Evolutionary conservation across 2,329 filamentous ascomycete genomes (phyloP).

Genomic region (Eutypella sp.): DNA sequence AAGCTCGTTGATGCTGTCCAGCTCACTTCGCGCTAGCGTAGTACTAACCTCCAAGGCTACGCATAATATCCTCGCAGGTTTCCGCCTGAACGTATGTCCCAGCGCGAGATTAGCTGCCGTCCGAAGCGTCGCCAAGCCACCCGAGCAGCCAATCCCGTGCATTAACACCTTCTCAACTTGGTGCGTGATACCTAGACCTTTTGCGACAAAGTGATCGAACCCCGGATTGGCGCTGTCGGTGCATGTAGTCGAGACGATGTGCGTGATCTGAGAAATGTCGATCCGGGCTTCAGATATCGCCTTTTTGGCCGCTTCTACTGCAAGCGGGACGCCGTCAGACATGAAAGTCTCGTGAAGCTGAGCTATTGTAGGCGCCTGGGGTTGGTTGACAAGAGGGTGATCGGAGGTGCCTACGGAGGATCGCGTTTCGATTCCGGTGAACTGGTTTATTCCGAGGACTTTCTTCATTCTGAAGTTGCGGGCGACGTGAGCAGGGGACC

Average conservation of each 20-base stretch:
- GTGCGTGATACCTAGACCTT: constrained; percentile 50
- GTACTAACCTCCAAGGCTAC: constrained; percentile 61
- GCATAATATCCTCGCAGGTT: constrained; percentile 59
- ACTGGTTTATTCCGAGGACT: constrained; percentile 58
- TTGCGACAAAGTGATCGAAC: constrained; percentile 61
- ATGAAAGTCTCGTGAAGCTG: constrained; percentile 53
- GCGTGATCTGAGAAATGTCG: constrained; percentile 52
- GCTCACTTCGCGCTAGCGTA: constrained; percentile 57
- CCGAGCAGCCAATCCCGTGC: constrained; percentile 62
- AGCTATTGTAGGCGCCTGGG: constrained; percentile 46
- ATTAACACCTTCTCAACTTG: constrained; percentile 60
- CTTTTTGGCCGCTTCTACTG: constrained; percentile 49
- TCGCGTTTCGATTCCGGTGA: constrained; percentile 59
- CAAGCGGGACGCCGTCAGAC: constrained; percentile 52
- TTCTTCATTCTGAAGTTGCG: constrained; percentile 50
- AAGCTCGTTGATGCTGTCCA: constrained; percentile 55
- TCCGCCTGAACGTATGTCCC: constrained; percentile 53
- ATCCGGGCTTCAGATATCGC: constrained; percentile 51
- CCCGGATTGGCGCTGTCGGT: constrained; percentile 66
- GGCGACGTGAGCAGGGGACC: constrained; percentile 1
- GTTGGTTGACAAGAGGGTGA: constrained; percentile 56
- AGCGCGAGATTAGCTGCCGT: constrained; percentile 64
- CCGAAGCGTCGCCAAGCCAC: constrained; percentile 55
- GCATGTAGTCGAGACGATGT: constrained; percentile 63
- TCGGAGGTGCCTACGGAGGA: constrained; percentile 58